Conservation (phyloP, 495 filamentous ascomycete species). For the Eremomyces bilateralis region DNA sequence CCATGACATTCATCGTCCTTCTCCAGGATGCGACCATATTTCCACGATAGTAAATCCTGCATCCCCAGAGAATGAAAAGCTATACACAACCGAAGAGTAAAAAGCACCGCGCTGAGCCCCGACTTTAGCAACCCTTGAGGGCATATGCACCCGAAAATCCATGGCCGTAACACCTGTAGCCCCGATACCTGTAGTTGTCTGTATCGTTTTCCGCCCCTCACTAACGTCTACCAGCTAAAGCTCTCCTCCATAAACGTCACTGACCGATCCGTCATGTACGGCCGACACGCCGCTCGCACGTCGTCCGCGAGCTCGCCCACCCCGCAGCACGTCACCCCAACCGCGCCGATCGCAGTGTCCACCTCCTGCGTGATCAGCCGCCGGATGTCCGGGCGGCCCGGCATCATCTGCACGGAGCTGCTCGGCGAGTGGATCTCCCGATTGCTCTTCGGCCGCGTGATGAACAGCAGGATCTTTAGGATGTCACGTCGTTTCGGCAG, state of each 20-base stretch:
- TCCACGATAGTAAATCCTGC: too few relatives aligned
- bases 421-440: slow-evolving; percentile 50
- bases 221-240: slow-evolving; percentile 71
- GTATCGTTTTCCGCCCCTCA: too few relatives aligned
- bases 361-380: slow-evolving; percentile 58
- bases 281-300: slow-evolving; percentile 50
- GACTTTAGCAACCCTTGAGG: too few relatives aligned
- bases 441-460: slow-evolving; percentile 56
- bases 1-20: too few relatives aligned
- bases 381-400: slow-evolving; percentile 61
- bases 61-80: too few relatives aligned
- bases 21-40: too few relatives aligned
- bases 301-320: slow-evolving; percentile 69
- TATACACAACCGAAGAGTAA: too few relatives aligned
- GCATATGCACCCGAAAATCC: too few relatives aligned
- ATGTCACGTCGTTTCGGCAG: slow-evolving; percentile 60
- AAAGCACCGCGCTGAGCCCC: too few relatives aligned
- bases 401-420: slow-evolving; percentile 62
- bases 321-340: slow-evolving; percentile 81
- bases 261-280: slow-evolving; percentile 35
- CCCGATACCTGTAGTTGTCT: too few relatives aligned
- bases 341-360: slow-evolving; percentile 55
- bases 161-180: too few relatives aligned
- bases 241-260: slow-evolving; percentile 76
- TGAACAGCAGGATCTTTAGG: slow-evolving; percentile 65